Evolutionary conservation across 306 rosid species (phyloP), one percentile per base, ranked within the genome.

Genomic region (Fagus sylvatica): DNA sequence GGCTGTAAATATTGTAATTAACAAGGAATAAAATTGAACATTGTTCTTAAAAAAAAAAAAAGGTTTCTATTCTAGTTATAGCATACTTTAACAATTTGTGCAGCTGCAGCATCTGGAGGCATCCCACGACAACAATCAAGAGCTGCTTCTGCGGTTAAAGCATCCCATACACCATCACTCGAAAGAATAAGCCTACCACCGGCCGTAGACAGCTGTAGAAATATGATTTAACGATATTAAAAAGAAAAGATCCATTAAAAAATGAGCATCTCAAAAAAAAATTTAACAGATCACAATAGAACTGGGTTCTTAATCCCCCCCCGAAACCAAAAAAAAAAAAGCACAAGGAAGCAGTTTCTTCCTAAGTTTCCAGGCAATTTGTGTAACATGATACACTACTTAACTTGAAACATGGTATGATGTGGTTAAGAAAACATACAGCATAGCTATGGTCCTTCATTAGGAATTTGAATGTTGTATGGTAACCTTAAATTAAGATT

Each of bases 111-210:
- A 30, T 96, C 99, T 3, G 91, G 83, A 56, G 88, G 70, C 97
- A 91, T 87, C 85, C 96, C 96, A 43, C 94, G 98, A 78, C 98
- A 91, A 87, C 94, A 86, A 72, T 93, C 97, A 84, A 87, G 81
- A 78, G 98, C 92, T 30, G 64, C 81, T 90, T 91, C 98, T 3
- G 96, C 98, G 48, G 90, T 68, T 82, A 96, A 75, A 75, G 96
- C 83, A 87, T 96, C 99, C 99, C 99, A 96, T 62, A 96, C 99
- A 76, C 99, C 99, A 73, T 96, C 99, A 64, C 99, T 96, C 69
- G 98, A 93, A 73, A 96, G 84, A 74, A 93, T 91, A 59, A 96
- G 90, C 87, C 99, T 90, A 80, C 99, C 99, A 69, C 99, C 99
- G 60, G 91, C 84, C 1, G 96, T 81, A 64, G 99, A 89, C 77